Percentiles rank a stretch among this genome's conserved stretches.
phyloP scores from a whole-genome alignment of 2,329 filamentous ascomycete genomes.

The Pseudogymnoascus sp. region DNA sequence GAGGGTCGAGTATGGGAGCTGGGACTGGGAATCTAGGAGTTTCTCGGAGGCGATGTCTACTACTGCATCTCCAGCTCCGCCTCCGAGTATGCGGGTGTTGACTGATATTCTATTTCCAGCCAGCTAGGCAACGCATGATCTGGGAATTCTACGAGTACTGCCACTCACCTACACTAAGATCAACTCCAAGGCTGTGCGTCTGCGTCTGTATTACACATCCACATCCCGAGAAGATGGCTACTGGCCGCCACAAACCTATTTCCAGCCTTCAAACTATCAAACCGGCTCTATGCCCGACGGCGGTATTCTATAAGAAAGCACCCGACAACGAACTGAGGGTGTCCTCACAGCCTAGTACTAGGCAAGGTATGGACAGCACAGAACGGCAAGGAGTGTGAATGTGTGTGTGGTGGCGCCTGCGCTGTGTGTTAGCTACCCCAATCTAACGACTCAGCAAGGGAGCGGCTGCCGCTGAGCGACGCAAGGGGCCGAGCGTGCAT shows the following conservation, averaged over 20 bases:
- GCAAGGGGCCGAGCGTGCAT: slow-evolving; percentile 3
- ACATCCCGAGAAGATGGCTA: background rate
- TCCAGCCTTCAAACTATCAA: background rate
- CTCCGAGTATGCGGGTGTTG: background rate
- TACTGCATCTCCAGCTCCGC: background rate
- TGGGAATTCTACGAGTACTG: background rate
- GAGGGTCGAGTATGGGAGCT: no score
- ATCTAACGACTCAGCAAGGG: background rate
- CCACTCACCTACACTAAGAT: background rate
- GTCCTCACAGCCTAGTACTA: background rate
- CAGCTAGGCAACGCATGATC: background rate
- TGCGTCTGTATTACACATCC: background rate
- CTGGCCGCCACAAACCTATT: background rate
- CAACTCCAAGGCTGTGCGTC: background rate
- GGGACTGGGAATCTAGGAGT: background rate
- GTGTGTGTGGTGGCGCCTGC: background rate
- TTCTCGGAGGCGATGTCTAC: background rate
- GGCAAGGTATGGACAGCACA: background rate
- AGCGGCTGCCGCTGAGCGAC: background rate
- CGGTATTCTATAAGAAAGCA: background rate
- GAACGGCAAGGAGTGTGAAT: background rate
- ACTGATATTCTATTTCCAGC: background rate
- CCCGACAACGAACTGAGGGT: background rate
- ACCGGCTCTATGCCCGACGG: background rate
- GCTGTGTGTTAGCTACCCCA: background rate